Conservation (phyloP, 176 grass and related monocot genomes). For the Saccharum spontaneum region DNA sequence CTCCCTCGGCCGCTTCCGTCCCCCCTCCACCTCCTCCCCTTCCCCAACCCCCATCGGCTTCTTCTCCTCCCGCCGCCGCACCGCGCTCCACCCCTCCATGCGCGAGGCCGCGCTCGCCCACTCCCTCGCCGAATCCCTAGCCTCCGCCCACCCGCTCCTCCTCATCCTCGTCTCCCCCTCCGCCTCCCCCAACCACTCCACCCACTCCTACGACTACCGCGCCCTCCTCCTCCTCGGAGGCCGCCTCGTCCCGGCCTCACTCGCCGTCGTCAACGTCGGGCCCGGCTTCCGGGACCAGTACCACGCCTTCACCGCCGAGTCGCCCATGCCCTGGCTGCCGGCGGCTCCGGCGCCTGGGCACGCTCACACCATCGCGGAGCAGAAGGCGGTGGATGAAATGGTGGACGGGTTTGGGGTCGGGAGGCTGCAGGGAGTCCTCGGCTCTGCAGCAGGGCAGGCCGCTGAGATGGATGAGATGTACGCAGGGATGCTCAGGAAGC, state of each 20-base stretch:
- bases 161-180: constrained; percentile 35
- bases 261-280: constrained; percentile 50
- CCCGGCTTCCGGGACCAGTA: constrained; percentile 56
- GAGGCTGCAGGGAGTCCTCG: constrained; percentile 37
- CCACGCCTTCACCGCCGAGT: constrained; percentile 46
- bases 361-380: constrained; percentile 26
- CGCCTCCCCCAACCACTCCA: constrained; percentile 23
- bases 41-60: constrained; percentile 40
- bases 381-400: constrained; percentile 41
- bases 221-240: constrained; percentile 52
- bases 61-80: constrained; percentile 67
- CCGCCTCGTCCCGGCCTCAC: constrained; percentile 43
- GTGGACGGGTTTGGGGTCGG: constrained; percentile 43
- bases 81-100: constrained; percentile 59
- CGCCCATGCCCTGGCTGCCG: constrained; percentile 47
- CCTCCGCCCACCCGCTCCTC: constrained; percentile 26
- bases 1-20: constrained; percentile 39
- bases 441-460: constrained; percentile 4
- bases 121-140: constrained; percentile 39
- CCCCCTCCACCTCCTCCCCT: not conserved
- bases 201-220: constrained; percentile 43
- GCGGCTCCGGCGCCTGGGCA: not conserved
- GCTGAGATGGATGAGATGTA: constrained; percentile 58
- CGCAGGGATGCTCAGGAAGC: constrained; percentile 54
- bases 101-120: constrained; percentile 45